Base-by-base conservation (phyloP, 768 basidiomycete species). In the Dentipellis sp. region DNA sequence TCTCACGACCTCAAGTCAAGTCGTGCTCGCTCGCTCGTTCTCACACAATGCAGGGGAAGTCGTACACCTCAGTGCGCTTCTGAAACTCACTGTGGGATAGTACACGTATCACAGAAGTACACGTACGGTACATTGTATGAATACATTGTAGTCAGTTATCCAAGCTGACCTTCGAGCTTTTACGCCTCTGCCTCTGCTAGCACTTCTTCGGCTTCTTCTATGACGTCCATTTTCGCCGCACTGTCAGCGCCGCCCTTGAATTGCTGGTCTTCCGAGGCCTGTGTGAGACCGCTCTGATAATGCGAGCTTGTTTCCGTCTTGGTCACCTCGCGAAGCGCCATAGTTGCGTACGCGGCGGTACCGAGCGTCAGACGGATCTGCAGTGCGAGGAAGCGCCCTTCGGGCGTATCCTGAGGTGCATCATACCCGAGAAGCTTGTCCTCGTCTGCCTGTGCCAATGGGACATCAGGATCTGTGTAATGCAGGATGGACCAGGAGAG, bases 241-340 rank as follows among this genome's bases (percentile, higher is more conserved):
- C 64, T 65, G 40, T 64, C 67, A 23, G 67, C 76, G n/a, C 69
- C 70, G 4, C 86, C 83, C 60, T 82, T 80, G 68, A 84, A 91
- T 62, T 82, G 82, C 67, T 94, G 91, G 65, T 94, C 91, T 67
- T 88, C 90, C 19, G 89, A 84, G 35, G 79, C 76, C 53, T 76
- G 78, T 11, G 91, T 94, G 58, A 94, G 75, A 61, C 74, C 73
- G n/a, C 78, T 88, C 67, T 97, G 94, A 72, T 84, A 86, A 64
- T 93, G 92, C 40, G 92, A 86, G 67, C 91, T 93, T 17, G 94
- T 97, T 65, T 97, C 94, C 36, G 88, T 91, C 73, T 95, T 98
- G 12, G 94, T 93, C 46, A 97, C 82, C 71, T 97, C 93, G 42
- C 93, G 82, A 62, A 99, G 69, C 3, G 94, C 95, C 97, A 99